These are phyloP conservation scores for Globisporangium megalacanthum DNA, from an alignment of 352 stramenopile genomes.

Conservation along the genomic window DNA sequence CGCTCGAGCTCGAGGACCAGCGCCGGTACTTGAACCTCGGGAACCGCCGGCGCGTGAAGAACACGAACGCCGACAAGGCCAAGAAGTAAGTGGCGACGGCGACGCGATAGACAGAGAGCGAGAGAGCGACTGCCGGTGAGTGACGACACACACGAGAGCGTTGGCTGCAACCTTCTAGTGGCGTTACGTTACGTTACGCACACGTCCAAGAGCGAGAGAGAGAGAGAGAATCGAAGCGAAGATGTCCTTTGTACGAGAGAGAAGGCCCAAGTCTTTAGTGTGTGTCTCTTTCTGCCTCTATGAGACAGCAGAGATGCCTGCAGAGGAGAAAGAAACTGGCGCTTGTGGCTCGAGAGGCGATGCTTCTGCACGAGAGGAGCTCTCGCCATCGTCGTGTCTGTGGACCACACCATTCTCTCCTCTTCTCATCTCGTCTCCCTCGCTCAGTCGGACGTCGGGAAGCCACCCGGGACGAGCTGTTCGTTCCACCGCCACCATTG, in stretches of 20 bases:
- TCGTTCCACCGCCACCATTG: neutral
- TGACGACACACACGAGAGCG: no score
- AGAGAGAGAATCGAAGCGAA: constrained; percentile 4
- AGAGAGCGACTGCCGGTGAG: neutral
- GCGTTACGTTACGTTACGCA: neutral
- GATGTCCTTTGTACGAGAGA: constrained; percentile 5
- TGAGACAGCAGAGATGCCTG: no score
- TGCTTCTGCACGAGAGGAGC: no score
- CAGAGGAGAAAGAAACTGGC: no score
- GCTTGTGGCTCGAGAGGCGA: no score
- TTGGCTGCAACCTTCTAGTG: neutral
- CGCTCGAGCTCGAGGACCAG: constrained; percentile 68
- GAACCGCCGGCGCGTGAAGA: constrained; percentile 69
- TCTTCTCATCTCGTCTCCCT: neutral
- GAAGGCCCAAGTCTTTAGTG: neutral
- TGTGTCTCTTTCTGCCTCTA: neutral
- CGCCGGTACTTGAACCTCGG: constrained; percentile 70
- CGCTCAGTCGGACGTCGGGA: constrained; percentile 33
- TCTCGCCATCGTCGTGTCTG: neutral
- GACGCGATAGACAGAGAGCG: constrained; percentile 3
- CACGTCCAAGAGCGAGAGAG: neutral
- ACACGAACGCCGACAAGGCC: constrained; percentile 72
- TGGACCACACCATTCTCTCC: neutral
- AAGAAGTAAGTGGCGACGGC: constrained; percentile 62
- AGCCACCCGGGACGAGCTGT: constrained; percentile 77